Base-by-base conservation (phyloP, 192 early-diverging fungal species). In the Dissophora globulifera region DNA sequence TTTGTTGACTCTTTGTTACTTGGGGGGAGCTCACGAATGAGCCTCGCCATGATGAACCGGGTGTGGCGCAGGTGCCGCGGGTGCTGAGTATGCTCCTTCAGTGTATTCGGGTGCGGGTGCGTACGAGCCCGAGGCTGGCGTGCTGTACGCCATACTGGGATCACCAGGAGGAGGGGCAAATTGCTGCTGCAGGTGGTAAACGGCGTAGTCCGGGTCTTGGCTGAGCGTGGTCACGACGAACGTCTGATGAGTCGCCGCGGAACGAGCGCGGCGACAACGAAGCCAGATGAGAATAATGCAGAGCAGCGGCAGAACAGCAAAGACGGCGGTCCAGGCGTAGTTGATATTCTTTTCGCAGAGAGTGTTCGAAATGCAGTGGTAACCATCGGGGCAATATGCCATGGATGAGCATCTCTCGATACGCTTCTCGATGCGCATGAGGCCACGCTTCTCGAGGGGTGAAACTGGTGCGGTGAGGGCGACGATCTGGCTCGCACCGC, bases 21-120 rank as follows among this genome's bases (percentile, higher is more conserved):
- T 59, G 12, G 66, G 67, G 11, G 65, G 75, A 43, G 49, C 46
- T 33, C 61, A 69, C 15, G 23, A 60, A 2, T 65, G 23, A 33
- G 71, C 71, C 31, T 75, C 62, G 29, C 71, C 71, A 10, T 75
- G 71, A 55, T 55, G 71, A 48, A 62, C 52, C 25, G 72, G 72
- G 42, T 76, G 67, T 11, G 71, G 54, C 9, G 62, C 56, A 48
- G 66, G 66, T 15, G 48, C 30, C 10, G 45, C 55, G 3, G 54
- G 32, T 16, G 65, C 47, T 22, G 53, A 30, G 27, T 67, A 67
- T 6, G 54, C 4, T 1, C 5, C 3, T 6, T 12, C 48, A 23
- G 48, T 25, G 23, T 26, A 25, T 27, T 4, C 50, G 26, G 50
- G 50, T 41, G 53, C n/a, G 26, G 56, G 56, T 7, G 13, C 38